Base-by-base conservation (phyloP, 208 protist genomes). In the Trypanosoma melophagium region DNA sequence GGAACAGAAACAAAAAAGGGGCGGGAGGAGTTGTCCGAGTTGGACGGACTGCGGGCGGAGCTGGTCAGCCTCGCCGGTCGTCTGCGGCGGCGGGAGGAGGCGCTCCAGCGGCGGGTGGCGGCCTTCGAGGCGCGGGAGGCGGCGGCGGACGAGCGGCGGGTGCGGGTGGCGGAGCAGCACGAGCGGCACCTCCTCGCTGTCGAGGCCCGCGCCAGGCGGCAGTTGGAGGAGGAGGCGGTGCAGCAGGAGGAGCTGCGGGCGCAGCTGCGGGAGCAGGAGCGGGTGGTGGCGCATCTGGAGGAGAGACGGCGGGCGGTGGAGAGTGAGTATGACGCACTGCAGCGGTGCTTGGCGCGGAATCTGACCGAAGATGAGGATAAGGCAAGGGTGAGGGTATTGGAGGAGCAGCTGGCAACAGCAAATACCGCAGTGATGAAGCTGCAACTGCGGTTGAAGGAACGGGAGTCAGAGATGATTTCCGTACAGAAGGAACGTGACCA, bases 111-210 rank as follows among this genome's bases (percentile, higher is more conserved):
- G 66, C 89, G 89, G 12, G 60, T 75, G 12, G 60, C 71, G 14
- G 81, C 91, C 62, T 81, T 96, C 25, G 88, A 94, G 51, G 72
- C 71, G 28, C 72, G 89, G n/a, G 92, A 96, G 83, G 74, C 71
- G 9, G 87, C 75, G 4, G 92, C 96, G 45, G 83, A 92, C 44
- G 69, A 67, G 19, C 78, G 81, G 14, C 81, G 89, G 1, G 74
- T 90, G 31, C 79, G 79, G 47, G 81, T 96, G 16, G 86, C 87
- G 31, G 80, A 85, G 66, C 80, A 92, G 80, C 90, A 97, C 69
- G 92, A 95, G 66, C 59, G 66, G 12, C 86, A 95, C 62, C 56
- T 94, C n/a, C 44, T 66, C 0, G 67, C 77, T 10, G 65, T 88
- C 9, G 90, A 97, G 74, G 65, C 66, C 28, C 79, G 84, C 21